Evolutionary conservation across 495 filamentous ascomycete species (phyloP), one percentile per base, ranked within the genome.

Genomic region (Penicillium flavigenum): DNA sequence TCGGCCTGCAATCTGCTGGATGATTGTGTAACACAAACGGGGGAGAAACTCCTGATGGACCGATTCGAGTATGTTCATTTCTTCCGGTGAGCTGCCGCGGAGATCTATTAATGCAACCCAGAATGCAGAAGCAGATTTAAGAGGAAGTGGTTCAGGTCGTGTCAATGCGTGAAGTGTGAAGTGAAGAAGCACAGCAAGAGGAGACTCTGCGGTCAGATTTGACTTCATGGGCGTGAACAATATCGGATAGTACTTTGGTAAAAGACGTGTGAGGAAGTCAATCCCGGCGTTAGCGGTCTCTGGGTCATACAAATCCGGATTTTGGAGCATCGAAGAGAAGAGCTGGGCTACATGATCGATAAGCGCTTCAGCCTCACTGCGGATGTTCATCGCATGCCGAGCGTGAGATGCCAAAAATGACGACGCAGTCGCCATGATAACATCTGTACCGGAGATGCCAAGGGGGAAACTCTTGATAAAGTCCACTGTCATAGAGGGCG

Each of bases 261-360:
- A 71, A 29, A 92, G 72, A 47, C 84, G 85, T 27, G 82, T 78
- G 31, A 89, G 69, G 59, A 94, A 85, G 42, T 89, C 84, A 57
- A 94, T 88, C 34, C 87, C 83, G 57, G 85, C 88, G 61, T 93
- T 85, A 4, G 88, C 79, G 26, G 95, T 80, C 63, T 96, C 91
- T 2, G 91, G 90, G 41, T 97, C 92, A 57, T 81, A 74, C 10
- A 54, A 26, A 47, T 63, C 57, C 2, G 55, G 74, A 66, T 73
- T 77, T 77, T 88, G 79, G 56, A 83, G 77, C 65, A 90, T 80
- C 47, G 75, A 77, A 44, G 82, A 78, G 19, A 93, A 79, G 0
- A 93, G 76, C 4, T 79, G 75, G 17, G 88, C 77, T 11, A 90
- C 82, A 73, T 90, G 87, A 3, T 78, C 72, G 8, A 91, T 72